phyloP scores from a whole-genome alignment of 2,329 filamentous ascomycete species.

The Aureobasidium sp. region DNA sequence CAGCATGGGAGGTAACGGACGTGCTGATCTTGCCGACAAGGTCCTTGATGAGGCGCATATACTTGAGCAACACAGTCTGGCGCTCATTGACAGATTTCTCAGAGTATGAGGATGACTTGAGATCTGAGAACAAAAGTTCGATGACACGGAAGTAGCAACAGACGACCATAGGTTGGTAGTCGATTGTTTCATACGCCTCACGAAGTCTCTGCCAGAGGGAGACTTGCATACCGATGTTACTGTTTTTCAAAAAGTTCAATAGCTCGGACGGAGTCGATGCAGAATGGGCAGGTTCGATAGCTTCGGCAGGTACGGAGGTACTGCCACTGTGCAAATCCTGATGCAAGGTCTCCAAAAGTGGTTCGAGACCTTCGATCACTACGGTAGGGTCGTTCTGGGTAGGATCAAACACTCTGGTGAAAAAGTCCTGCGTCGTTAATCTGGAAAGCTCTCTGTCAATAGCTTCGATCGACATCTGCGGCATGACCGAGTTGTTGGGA shows the following conservation, averaged over 20 bases:
- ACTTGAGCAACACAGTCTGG: constrained; percentile 62
- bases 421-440: constrained; percentile 93
- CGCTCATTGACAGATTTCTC: constrained; percentile 53
- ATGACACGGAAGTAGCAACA: constrained; percentile 81
- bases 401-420: constrained; percentile 78
- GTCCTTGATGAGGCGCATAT: constrained; percentile 70
- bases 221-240: constrained; percentile 71
- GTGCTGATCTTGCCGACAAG: constrained; percentile 63
- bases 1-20: constrained; percentile 52
- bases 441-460: constrained; percentile 87
- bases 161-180: constrained; percentile 78
- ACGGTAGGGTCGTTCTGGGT: constrained; percentile 71
- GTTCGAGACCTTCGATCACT: constrained; percentile 86
- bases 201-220: constrained; percentile 88
- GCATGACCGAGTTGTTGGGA: constrained; percentile 80
- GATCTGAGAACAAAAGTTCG: constrained; percentile 66
- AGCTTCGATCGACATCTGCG: constrained; percentile 71
- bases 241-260: constrained; percentile 72
- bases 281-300: background rate
- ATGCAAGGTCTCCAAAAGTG: constrained; percentile 67
- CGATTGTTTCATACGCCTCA: constrained; percentile 76
- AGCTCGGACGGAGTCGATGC: constrained; percentile 54
- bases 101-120: constrained; percentile 50
- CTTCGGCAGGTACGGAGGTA: background rate
- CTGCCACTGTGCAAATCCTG: background rate